These are phyloP conservation scores for Microbotryomycetes sp. DNA, from an alignment of 1,284 basidiomycete genomes.

Conservation along the genomic window DNA sequence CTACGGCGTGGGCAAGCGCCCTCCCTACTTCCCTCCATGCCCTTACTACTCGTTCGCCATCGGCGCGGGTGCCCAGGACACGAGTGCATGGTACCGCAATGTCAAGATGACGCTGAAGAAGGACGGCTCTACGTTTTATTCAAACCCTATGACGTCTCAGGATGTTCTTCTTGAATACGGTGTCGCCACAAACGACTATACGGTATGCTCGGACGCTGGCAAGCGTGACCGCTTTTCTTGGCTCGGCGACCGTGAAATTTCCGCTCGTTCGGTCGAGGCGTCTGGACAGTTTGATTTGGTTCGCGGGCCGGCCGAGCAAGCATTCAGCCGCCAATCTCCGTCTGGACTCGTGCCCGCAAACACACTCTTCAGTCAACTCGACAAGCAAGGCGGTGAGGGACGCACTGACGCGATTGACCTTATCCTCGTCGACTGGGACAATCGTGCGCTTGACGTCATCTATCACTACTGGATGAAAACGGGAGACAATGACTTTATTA, in stretches of 20 bases:
- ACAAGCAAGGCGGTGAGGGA: not conserved
- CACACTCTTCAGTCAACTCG: not conserved
- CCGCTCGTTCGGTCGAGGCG: constrained; percentile 2
- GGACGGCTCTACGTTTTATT: constrained; percentile 1
- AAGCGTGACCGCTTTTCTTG: constrained; percentile 11
- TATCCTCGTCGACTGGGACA: not conserved
- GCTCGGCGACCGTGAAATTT: constrained; percentile 6
- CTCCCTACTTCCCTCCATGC: constrained; percentile 1
- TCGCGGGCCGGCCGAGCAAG: constrained; percentile 1
- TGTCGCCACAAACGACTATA: not conserved
- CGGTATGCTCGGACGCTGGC: constrained; percentile 1
- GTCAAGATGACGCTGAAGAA: constrained; percentile 1
- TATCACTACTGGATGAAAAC: constrained; percentile 10
- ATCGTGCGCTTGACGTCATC: not conserved
- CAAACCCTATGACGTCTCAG: constrained; percentile 5
- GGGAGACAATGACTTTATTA: constrained; percentile 6
- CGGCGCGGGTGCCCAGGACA: constrained; percentile 6
- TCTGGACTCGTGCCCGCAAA: not conserved
- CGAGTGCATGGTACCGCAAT: constrained; percentile 11
- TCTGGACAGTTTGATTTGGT: constrained; percentile 2
- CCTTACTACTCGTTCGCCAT: constrained; percentile 6
- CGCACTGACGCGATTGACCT: not conserved
- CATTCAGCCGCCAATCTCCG: not conserved
- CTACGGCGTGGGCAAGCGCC: constrained; percentile 1
- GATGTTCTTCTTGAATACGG: constrained; percentile 7